Conservation (phyloP, 352 stramenopile genomes). For the Globisporangium cylindrosporum region DNA sequence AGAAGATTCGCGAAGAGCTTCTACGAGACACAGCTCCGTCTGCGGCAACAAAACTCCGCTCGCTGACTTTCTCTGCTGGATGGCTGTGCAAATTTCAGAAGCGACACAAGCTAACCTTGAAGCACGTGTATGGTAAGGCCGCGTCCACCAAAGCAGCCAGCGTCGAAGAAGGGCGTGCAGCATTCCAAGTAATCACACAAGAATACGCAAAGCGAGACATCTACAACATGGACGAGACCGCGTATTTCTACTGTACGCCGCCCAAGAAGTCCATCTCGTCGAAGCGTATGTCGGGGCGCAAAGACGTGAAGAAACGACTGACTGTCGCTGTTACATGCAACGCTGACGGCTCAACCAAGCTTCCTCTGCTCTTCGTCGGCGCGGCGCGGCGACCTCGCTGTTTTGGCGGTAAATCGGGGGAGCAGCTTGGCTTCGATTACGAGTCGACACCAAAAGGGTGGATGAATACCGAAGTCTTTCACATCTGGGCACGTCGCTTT, state of each 20-base stretch:
- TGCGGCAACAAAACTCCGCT: neutral
- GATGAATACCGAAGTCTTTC: too few species aligned
- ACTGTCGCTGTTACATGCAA: slow-evolving; percentile 6
- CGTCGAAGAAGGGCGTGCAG: slow-evolving; percentile 1
- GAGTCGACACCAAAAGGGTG: neutral
- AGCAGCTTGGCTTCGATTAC: slow-evolving; percentile 6
- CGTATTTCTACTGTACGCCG: slow-evolving; percentile 18
- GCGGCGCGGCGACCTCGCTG: neutral
- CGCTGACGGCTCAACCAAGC: slow-evolving; percentile 1
- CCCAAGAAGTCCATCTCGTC: slow-evolving; percentile 6
- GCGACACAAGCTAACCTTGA: slow-evolving; percentile 13
- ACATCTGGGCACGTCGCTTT: too few species aligned
- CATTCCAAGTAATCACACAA: slow-evolving; percentile 6
- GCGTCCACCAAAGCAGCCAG: slow-evolving; percentile 2
- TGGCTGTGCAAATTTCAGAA: slow-evolving; percentile 19
- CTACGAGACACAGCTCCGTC: neutral
- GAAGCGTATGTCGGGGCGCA: slow-evolving; percentile 5
- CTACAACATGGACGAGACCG: slow-evolving; percentile 24
- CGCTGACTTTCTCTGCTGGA: slow-evolving; percentile 28
- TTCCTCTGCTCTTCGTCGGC: neutral
- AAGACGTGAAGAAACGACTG: slow-evolving; percentile 10
- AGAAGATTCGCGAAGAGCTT: neutral
- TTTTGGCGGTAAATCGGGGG: neutral
- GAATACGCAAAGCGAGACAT: slow-evolving; percentile 14
- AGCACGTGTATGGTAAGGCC: slow-evolving; percentile 14